phyloP scores from a whole-genome alignment of 805 yeast species.

The Myxozyma neotropica region DNA sequence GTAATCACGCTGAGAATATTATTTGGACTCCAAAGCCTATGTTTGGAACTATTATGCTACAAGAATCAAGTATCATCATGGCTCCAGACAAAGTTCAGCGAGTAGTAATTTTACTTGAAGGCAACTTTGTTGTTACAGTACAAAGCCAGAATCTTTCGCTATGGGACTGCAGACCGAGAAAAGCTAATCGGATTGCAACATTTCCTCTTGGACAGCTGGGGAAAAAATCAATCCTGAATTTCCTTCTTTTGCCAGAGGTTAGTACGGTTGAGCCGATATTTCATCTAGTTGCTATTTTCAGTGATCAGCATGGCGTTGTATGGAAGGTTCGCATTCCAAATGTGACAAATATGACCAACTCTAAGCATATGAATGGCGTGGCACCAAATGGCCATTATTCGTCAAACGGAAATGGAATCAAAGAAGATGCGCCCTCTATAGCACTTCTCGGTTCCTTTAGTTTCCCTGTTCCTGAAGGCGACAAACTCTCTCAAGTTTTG shows the following conservation, averaged over 20 bases:
- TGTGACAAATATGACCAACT: neutral
- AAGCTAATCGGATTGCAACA: constrained; percentile 16
- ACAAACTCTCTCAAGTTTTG: constrained; percentile 41
- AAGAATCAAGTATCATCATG: constrained; percentile 43
- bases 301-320: constrained; percentile 31
- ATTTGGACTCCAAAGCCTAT: constrained; percentile 52
- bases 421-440: constrained; percentile 1
- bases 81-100: constrained; percentile 53
- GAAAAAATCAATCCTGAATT: constrained; percentile 21
- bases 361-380: neutral
- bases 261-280: neutral
- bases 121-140: constrained; percentile 51
- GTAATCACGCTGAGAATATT: constrained; percentile 63
- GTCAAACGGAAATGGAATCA: constrained; percentile 1
- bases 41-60: constrained; percentile 28
- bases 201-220: neutral
- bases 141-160: constrained; percentile 51
- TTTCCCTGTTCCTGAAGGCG: constrained; percentile 40
- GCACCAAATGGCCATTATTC: neutral
- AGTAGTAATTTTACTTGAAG: constrained; percentile 55
- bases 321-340: constrained; percentile 32
- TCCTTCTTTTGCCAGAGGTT: constrained; percentile 47
- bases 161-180: constrained; percentile 57
- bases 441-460: constrained; percentile 26
- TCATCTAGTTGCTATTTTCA: constrained; percentile 34